Base-by-base conservation (phyloP, 2,329 filamentous ascomycete species). In the Aspergillus flavus region DNA sequence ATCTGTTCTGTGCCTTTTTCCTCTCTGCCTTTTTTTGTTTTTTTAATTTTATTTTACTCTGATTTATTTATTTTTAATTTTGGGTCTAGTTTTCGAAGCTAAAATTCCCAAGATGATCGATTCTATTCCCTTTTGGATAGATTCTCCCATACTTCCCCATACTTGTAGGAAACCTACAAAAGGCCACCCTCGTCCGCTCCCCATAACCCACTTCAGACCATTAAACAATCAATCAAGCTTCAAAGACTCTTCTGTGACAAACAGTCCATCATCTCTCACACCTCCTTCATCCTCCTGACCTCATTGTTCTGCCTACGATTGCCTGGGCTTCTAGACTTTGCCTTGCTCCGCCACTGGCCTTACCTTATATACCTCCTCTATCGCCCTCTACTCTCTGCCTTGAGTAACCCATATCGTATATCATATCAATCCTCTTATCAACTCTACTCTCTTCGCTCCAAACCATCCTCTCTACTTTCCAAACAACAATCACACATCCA, bases 131-230 rank as follows among this genome's bases (percentile, higher is more conserved):
- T 54, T 59, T 59, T 32, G 58, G 58, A 50, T 50, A 59, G 52
- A 39, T 54, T 30, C 43, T 39, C 34, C 57, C 59, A 57, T 50
- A 58, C 58, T 64, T 61, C 59, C 64, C 62, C 61, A 57, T 57
- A n/a, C 32, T 65, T 56, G 50, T 55, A 55, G 57, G 58, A 54
- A 63, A 57, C 64, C 62, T 67, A 63, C 66, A 65, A 65, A 57
- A 67, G 66, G 62, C 41, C 56, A 46, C 48, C 43, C 52, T 57
- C 28, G 43, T 61, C 55, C 39, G 53, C 61, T 50, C 53, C 45
- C 58, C 58, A 52, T 55, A 57, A 32, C 58, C 56, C 26, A 57
- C 39, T 43, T 34, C 45, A 30, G 55, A 9, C 28, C 36, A 28
- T 28, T 48, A 43, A 41, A n/a, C 26, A 58, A 36, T 26, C 59